Evolutionary conservation across 148 eudicot genomes (phyloP).

Genomic region (Spergularia marina): DNA sequence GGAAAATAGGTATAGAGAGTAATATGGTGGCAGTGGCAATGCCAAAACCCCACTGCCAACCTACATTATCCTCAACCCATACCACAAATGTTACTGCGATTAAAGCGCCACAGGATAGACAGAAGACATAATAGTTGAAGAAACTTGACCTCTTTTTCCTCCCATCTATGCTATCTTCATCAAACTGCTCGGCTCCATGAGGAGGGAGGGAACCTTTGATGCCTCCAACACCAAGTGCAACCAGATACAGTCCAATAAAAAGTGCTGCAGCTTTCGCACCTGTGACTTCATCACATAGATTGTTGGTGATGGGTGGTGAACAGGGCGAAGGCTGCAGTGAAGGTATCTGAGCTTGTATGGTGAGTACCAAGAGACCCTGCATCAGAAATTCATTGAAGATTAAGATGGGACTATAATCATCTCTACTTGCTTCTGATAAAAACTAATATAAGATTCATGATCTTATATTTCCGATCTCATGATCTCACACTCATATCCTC

Average conservation of each 20-base stretch:
- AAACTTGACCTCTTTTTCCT: slow-evolving; percentile 68
- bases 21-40: slow-evolving; percentile 36
- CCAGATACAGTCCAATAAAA: slow-evolving; percentile 66
- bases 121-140: slow-evolving; percentile 82
- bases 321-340: slow-evolving; percentile 50
- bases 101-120: slow-evolving; percentile 79
- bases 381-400: slow-evolving; percentile 8
- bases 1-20: slow-evolving; percentile 46
- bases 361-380: slow-evolving; percentile 78
- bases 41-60: slow-evolving; percentile 92
- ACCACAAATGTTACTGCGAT: slow-evolving; percentile 85
- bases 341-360: slow-evolving; percentile 58
- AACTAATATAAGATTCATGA: no score
- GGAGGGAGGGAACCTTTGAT: slow-evolving; percentile 88
- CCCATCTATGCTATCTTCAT: slow-evolving; percentile 53
- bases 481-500: no score
- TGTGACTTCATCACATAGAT: slow-evolving; percentile 35
- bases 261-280: slow-evolving; percentile 49
- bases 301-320: slow-evolving; percentile 29
- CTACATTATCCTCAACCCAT: slow-evolving; percentile 86
- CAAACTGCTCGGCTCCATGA: slow-evolving; percentile 93
- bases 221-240: slow-evolving; percentile 91
- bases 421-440: no score
- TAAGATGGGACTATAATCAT: no score
- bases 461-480: no score